A percentile compares a stretch with the other conserved stretches of the same genome.
These are phyloP conservation scores for Lanmaoa pseudosensibilis DNA, from an alignment of 768 basidiomycete species.

Conservation along the genomic window DNA sequence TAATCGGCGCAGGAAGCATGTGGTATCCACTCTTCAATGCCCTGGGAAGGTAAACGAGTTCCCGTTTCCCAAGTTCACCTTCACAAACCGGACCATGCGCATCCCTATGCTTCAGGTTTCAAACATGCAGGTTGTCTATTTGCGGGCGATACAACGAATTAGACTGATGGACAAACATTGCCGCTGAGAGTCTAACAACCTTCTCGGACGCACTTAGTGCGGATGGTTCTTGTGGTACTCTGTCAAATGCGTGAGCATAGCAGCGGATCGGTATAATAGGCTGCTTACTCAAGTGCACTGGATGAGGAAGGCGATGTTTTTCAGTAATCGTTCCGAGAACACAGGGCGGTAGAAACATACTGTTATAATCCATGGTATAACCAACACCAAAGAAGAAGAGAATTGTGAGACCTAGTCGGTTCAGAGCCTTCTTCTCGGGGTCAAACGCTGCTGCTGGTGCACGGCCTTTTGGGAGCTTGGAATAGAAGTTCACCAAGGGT, in stretches of 20 bases:
- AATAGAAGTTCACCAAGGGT: constrained; percentile 93
- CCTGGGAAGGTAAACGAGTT: neutral
- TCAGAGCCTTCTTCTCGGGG: constrained; percentile 76
- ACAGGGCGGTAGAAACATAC: constrained; percentile 48
- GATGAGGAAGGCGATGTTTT: constrained; percentile 6
- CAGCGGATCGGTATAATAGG: neutral
- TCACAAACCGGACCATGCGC: neutral
- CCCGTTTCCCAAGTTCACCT: constrained; percentile 2
- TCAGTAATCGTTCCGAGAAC: constrained; percentile 8
- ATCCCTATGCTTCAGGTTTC: constrained; percentile 8
- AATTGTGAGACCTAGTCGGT: constrained; percentile 54
- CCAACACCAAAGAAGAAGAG: constrained; percentile 60
- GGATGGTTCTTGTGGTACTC: constrained; percentile 91
- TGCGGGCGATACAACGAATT: constrained; percentile 20
- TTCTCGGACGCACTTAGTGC: constrained; percentile 48
- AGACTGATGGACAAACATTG: constrained; percentile 9
- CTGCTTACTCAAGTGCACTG: constrained; percentile 83
- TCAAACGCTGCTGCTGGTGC: constrained; percentile 61
- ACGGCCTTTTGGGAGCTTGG: constrained; percentile 90
- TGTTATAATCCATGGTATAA: constrained; percentile 88
- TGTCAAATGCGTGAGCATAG: constrained; percentile 36
- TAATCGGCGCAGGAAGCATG: neutral
- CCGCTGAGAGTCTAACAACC: neutral
- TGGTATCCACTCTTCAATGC: neutral
- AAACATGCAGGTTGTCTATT: constrained; percentile 28